Evolutionary conservation across 2,329 filamentous ascomycete genomes (phyloP), one percentile per base, ranked within the genome.

Genomic region (Aureobasidium sp.): DNA sequence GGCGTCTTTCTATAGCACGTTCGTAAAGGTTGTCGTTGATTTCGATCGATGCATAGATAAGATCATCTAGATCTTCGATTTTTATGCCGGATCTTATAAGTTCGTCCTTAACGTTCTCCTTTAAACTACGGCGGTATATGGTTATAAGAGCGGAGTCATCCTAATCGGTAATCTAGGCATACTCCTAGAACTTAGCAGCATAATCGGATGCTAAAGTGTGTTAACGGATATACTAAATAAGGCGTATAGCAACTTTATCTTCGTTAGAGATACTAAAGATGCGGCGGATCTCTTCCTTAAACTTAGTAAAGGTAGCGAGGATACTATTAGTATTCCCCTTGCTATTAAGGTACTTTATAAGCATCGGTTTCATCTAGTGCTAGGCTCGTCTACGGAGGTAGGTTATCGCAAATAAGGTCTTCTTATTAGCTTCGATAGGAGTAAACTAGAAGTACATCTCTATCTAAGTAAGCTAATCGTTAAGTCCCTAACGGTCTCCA

Each of bases 341-440:
- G 0, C 25, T 10, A 13, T 54, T 29, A 1, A 41, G n/a, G 21
- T 29, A 54, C 50, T 54, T 54, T 6, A 14, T 14, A 54, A 54
- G 50, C 25, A 54, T 54, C 34, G 50, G 50, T 54, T 54, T 54
- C 13, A 54, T 54, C 50, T 21, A 54, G 50, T 53, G 7, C 32
- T 53, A 29, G 49, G 49, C 49, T 53, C n/a, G 39, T 53, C 32
- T 9, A 11, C 32, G n/a, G n/a, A 53, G 49, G n/a, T 53, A 53
- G 49, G 49, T 53, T 1, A 2, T 53, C 27, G 49, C 6, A 30
- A 53, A 53, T 2, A 53, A 25, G 32, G 49, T 53, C 27, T 30
- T 53, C 16, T 53, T 53, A 29, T 21, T 27, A 8, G 14, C 2
- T 27, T 53, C 7, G 3, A 53, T 53, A 25, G n/a, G 32, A 30